Base-by-base conservation (phyloP, 2,329 filamentous ascomycete species). In the Epichloe sibirici region DNA sequence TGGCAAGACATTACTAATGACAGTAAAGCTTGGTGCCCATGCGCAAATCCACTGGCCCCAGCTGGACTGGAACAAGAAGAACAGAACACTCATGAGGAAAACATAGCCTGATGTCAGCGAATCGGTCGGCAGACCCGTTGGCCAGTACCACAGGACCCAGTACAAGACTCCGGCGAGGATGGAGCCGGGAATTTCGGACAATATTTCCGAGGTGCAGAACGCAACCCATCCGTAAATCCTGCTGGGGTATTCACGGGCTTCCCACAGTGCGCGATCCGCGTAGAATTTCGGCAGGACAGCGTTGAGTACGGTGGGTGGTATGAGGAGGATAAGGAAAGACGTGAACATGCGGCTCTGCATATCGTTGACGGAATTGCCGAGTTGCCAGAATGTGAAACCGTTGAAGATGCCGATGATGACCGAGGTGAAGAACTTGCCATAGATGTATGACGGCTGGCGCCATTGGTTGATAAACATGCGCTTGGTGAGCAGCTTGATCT, bases 31-130 rank as follows among this genome's bases (percentile, higher is more conserved):
- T 0, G 87, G 86, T 0, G 87, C 85, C 66, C 90, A 90, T 0
- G 88, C 87, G 57, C 83, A 86, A 59, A 93, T 88, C 86, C 86
- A 91, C 64, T 90, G 87, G 21, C 85, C 88, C 86, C 83, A 90
- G 58, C 75, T 82, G 35, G 77, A 78, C 65, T 83, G 78, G 74
- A 90, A 90, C 7, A 90, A 66, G 71, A 82, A 88, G 70, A 90
- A 90, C 0, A 91, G 74, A 21, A 53, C 13, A 1, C 45, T 53
- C 51, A 53, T 53, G 17, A 53, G 42, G 31, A 53, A 49, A 13
- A 49, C 46, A 40, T 53, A 53, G 28, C 51, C 51, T 1, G 51
- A 53, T 12, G 51, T 45, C 61, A 90, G 70, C 37, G 79, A 77
- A 55, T 85, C 79, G 0, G 74, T 75, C 0, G 86, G 85, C 1